Evolutionary conservation across 2,329 filamentous ascomycete species (phyloP).

Genomic region (Colletotrichum gloeosporioides): DNA sequence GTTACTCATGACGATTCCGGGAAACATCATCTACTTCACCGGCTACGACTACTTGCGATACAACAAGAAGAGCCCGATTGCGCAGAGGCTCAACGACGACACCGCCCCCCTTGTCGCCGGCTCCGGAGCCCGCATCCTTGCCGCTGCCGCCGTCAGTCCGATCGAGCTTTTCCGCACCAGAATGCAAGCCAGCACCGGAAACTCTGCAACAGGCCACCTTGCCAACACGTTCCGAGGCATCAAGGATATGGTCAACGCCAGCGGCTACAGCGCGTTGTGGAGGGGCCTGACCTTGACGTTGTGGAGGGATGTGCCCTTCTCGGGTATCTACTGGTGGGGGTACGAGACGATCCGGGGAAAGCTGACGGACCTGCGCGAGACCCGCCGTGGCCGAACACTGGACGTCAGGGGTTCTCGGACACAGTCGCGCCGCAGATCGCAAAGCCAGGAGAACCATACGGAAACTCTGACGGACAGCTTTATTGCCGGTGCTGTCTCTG

Average conservation of each 20-base stretch:
- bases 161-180: slow-evolving; percentile 94
- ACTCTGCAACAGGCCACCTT: slow-evolving; percentile 71
- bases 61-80: slow-evolving; percentile 75
- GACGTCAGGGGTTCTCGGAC: slow-evolving; percentile 42
- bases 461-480: slow-evolving; percentile 90
- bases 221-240: slow-evolving; percentile 79
- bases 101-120: slow-evolving; percentile 85
- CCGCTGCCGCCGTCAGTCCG: slow-evolving; percentile 83
- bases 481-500: slow-evolving; percentile 81
- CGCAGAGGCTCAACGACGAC: slow-evolving; percentile 64
- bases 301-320: slow-evolving; percentile 97
- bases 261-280: slow-evolving; percentile 87
- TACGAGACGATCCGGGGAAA: slow-evolving; percentile 83
- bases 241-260: slow-evolving; percentile 75
- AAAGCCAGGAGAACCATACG: slow-evolving; percentile 72
- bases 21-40: slow-evolving; percentile 98
- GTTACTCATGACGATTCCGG: slow-evolving; percentile 89
- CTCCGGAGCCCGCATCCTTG: slow-evolving; percentile 76
- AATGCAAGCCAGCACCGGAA: slow-evolving; percentile 77
- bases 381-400: slow-evolving; percentile 46
- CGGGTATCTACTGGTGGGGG: slow-evolving; percentile 96
- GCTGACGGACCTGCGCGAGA: slow-evolving; percentile 72
- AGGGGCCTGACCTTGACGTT: slow-evolving; percentile 87
- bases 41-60: slow-evolving; percentile 94
- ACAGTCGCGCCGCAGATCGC: slow-evolving; percentile 57